Evolutionary conservation across 2,329 filamentous ascomycete genomes (phyloP).

Genomic region (Cladosporium velox): DNA sequence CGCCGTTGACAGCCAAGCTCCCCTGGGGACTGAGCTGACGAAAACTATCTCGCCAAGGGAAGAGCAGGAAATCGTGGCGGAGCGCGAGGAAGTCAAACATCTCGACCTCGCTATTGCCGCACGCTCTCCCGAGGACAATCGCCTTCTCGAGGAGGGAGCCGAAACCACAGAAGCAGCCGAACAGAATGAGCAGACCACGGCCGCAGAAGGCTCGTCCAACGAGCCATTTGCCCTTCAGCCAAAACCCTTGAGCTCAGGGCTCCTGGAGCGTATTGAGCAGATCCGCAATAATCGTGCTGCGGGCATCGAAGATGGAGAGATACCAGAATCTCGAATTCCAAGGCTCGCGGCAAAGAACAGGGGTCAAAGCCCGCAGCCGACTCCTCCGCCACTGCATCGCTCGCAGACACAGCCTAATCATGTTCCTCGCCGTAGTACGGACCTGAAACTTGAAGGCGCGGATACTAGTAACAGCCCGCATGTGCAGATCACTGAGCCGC

Average conservation of each 20-base stretch:
- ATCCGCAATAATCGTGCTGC: slow-evolving; percentile 36
- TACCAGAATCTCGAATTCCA: slow-evolving; percentile 39
- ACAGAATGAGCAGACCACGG: background rate
- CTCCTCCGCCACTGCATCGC: slow-evolving; percentile 52
- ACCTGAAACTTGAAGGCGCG: slow-evolving; percentile 14
- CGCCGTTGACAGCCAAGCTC: slow-evolving; percentile 7
- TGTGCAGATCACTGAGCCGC: slow-evolving; percentile 2
- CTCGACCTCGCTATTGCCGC: slow-evolving; percentile 61
- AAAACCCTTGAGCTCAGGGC: slow-evolving; percentile 39
- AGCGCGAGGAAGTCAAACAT: slow-evolving; percentile 60
- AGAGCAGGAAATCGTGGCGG: slow-evolving; percentile 37
- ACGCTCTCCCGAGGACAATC: slow-evolving; percentile 29
- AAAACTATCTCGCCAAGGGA: slow-evolving; percentile 34
- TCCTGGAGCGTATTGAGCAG: slow-evolving; percentile 42
- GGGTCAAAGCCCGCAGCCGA: slow-evolving; percentile 40
- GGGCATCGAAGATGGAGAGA: slow-evolving; percentile 26
- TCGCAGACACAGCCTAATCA: slow-evolving; percentile 54
- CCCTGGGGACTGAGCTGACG: slow-evolving; percentile 25
- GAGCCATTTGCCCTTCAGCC: slow-evolving; percentile 37
- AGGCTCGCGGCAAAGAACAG: slow-evolving; percentile 35
- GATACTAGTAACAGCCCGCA: slow-evolving; percentile 9
- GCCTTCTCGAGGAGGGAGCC: background rate
- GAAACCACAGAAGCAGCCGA: background rate
- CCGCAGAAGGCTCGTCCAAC: slow-evolving; percentile 19
- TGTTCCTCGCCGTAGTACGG: slow-evolving; percentile 28